phyloP scores from a whole-genome alignment of 2,329 filamentous ascomycete genomes.

The Ophiocordyceps unilateralis region DNA sequence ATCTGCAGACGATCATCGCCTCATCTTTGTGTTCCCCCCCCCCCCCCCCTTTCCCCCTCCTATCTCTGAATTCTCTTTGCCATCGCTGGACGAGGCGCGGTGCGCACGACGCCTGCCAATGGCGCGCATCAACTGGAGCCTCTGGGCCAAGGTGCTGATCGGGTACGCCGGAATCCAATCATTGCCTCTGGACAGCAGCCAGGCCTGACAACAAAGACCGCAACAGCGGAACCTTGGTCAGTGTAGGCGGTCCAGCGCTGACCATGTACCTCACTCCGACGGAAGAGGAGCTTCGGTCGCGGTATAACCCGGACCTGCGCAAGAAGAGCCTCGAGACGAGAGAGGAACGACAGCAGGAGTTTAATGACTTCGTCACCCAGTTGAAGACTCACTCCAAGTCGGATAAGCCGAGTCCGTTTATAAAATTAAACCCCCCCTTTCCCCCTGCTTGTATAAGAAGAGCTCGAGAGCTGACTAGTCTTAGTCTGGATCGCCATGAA shows the following conservation, averaged over 20 bases:
- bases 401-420: conserved; percentile 68
- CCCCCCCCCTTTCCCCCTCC: no score
- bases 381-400: conserved; percentile 84
- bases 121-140: conserved; percentile 27
- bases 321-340: conserved; percentile 70
- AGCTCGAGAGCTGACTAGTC: no score
- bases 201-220: background rate
- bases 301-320: conserved; percentile 90
- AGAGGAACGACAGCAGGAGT: conserved; percentile 62
- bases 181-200: no score
- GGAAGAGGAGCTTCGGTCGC: conserved; percentile 81
- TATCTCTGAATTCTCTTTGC: no score
- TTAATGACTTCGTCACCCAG: conserved; percentile 69
- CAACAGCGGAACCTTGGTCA: conserved; percentile 49
- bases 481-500: conserved; percentile 34
- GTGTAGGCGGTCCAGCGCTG: conserved; percentile 71
- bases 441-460: background rate
- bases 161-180: conserved; percentile 42
- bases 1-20: background rate
- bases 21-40: no score
- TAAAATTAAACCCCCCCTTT: no score
- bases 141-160: conserved; percentile 52
- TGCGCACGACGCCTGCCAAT: no score
- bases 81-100: no score
- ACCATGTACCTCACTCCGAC: conserved; percentile 66